Evolutionary conservation across 495 filamentous ascomycete genomes (phyloP), one percentile per base, ranked within the genome.

Genomic region (Penicillium herquei): DNA sequence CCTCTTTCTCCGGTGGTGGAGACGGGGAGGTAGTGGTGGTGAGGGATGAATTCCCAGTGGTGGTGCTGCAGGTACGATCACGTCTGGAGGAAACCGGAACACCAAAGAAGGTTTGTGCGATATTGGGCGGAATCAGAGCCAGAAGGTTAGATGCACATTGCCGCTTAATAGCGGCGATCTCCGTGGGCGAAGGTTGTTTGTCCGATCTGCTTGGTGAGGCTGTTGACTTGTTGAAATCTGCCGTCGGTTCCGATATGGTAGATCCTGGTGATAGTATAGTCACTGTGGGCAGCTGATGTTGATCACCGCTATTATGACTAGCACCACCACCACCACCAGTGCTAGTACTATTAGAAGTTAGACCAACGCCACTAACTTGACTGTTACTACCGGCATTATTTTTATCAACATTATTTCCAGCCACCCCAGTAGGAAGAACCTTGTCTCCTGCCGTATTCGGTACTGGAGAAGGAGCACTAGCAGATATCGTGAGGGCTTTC

Each of bases 81-180:
- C 57, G 30, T 18, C 32, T 52, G 31, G 52, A 51, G 49, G 48
- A 18, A 26, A 47, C 21, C 42, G 56, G 54, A 49, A 66, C 59
- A 26, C 71, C 66, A 51, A 81, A 74, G 51, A 78, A 71, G 12
- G 61, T 64, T 62, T 64, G 68, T 53, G 68, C 72, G 39, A 78
- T 66, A 46, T 51, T 58, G 34, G 64, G 68, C 57, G 78, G 78
- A 43, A 81, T 55, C 47, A 79, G 55, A 17, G 70, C 75, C 51
- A 84, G 65, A 46, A 87, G 69, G 41, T 70, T 68, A 47, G 70
- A 64, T 43, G 84, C 84, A 65, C 81, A 85, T 63, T 71, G 69
- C 64, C 74, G 78, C 75, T 81, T 84, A 61, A 85, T 82, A 49
- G 67, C 65, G 49, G 70, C 69, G 56, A 77, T 70, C 58, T 78